Base-by-base conservation (phyloP, 2,329 filamentous ascomycete genomes). In the Fusarium anthophilum region DNA sequence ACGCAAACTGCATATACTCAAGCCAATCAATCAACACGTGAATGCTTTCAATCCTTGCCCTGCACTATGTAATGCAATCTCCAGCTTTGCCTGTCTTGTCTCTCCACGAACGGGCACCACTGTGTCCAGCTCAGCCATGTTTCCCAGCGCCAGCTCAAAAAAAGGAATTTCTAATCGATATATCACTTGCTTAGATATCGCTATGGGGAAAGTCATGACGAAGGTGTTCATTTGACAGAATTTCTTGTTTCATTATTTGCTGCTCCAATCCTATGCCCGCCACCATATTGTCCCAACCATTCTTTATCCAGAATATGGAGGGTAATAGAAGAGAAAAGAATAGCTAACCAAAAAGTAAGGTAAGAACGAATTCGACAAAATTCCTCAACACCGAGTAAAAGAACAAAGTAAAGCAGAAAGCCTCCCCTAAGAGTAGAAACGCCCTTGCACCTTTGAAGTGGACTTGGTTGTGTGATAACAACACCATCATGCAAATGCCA, bases 401-500 rank as follows among this genome's bases (percentile, higher is more conserved):
- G 43, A 24, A 57, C 50, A 45, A 35, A 26, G 51, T 28, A 48
- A 38, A 35, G 51, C 9, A 55, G 24, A 55, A 22, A 55, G 28
- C 63, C 48, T 38, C 51, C 41, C 50, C 50, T 13, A 37, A 55
- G 20, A 48, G 43, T 57, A 38, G 45, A 59, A 74, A 66, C 72
- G 64, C 72, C 69, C 15, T 30, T 48, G 58, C 48, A 57, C 72
- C 63, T 20, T 50, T 43, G 38, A 53, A 43, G 28, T 53, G 41
- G 47, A 39, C 63, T 28, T 55, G 26, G 57, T 69, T 72, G 72
- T 69, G 35, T 74, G 17, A 22, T 59, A 72, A 74, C 71, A 74
- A 69, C 67, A 38, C 39, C 37, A 53, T 66, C 45, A 70, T 75
- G 72, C 68, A 73, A 58, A 57, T 65, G 53, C 57, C 56, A 28